These are phyloP conservation scores for Pythium biforme DNA, from an alignment of 352 stramenopile species.

Conservation along the genomic window DNA sequence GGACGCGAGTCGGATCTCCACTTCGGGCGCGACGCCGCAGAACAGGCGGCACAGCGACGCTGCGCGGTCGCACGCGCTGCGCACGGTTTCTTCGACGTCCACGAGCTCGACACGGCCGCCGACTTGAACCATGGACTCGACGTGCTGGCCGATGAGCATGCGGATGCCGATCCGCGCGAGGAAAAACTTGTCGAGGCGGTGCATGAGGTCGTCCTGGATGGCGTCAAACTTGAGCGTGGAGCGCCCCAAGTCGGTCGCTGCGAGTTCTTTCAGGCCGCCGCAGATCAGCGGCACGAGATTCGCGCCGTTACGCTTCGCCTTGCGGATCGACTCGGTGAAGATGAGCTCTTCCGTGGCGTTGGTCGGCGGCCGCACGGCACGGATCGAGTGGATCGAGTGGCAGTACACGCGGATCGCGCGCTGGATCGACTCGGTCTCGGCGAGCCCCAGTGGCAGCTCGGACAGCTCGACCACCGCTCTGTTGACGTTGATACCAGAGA, in stretches of 20 bases:
- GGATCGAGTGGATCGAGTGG: slow-evolving; percentile 52
- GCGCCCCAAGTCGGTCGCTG: slow-evolving; percentile 56
- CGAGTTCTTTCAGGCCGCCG: slow-evolving; percentile 67
- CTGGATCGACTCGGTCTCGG: slow-evolving; percentile 55
- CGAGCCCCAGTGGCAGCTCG: slow-evolving; percentile 67
- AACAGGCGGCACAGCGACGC: slow-evolving; percentile 55
- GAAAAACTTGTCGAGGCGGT: slow-evolving; percentile 97
- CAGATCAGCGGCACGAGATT: slow-evolving; percentile 84
- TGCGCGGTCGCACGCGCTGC: slow-evolving; percentile 52
- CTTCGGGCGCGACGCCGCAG: slow-evolving; percentile 47
- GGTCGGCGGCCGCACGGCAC: slow-evolving; percentile 36
- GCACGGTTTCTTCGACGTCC: slow-evolving; percentile 67
- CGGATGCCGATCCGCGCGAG: slow-evolving; percentile 98
- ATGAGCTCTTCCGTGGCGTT: slow-evolving; percentile 46
- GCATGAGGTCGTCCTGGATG: slow-evolving; percentile 73
- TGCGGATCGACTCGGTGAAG: slow-evolving; percentile 61
- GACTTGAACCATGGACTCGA: slow-evolving; percentile 57
- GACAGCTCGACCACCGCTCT: slow-evolving; percentile 74
- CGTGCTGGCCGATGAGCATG: slow-evolving; percentile 96
- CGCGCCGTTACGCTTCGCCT: slow-evolving; percentile 51
- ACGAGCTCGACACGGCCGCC: slow-evolving; percentile 73
- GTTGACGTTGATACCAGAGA: neutral
- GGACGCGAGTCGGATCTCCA: slow-evolving; percentile 53
- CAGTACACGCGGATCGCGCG: slow-evolving; percentile 66
- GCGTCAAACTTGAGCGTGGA: slow-evolving; percentile 56